Evolutionary conservation across 2,329 filamentous ascomycete genomes (phyloP), one percentile per base, ranked within the genome.

Genomic region (Chalara sp.): DNA sequence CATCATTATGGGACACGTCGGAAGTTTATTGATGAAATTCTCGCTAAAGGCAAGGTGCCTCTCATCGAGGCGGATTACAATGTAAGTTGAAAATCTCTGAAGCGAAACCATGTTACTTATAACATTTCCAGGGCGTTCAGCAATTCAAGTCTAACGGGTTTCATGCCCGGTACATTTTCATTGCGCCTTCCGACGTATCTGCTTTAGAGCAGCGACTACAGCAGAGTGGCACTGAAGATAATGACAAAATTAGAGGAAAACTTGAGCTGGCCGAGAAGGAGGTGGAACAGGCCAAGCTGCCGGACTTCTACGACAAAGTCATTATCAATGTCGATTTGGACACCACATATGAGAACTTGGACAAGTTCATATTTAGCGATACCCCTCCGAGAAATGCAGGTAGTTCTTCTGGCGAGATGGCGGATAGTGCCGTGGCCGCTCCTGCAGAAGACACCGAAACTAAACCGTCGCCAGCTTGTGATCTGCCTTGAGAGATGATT

Each of bases 121-220:
- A 21, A 21, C 21, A 21, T 21, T 21, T 21, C 3, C 44, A 81
- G 79, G 75, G 76, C 28, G 72, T 75, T 6, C 73, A 79, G 59
- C 77, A 79, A 60, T 74, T 78, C 53, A 80, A 76, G 54, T 79
- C 81, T 51, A 75, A 77, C 59, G 75, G 71, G 45, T 82, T 79
- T 51, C 62, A 71, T 31, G 80, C 78, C 2, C 76, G 79, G 5
- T 77, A 75, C 56, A 65, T 84, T 48, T 74, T 80, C 53, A 59
- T 84, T 54, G 67, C 70, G 32, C 72, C 76, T 2, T 37, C 35
- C 4, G 64, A 59, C 40, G 48, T 66, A 21, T 67, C 68, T 29
- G 63, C 62, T 4, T 58, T 76, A 7, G 68, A 72, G 53, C 48
- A 60, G 41, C 68, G 74, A 32, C 58, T 81, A 47, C 67, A 71